These are phyloP conservation scores for Vanrija pseudolonga DNA, from an alignment of 1,284 basidiomycete species.

Conservation along the genomic window DNA sequence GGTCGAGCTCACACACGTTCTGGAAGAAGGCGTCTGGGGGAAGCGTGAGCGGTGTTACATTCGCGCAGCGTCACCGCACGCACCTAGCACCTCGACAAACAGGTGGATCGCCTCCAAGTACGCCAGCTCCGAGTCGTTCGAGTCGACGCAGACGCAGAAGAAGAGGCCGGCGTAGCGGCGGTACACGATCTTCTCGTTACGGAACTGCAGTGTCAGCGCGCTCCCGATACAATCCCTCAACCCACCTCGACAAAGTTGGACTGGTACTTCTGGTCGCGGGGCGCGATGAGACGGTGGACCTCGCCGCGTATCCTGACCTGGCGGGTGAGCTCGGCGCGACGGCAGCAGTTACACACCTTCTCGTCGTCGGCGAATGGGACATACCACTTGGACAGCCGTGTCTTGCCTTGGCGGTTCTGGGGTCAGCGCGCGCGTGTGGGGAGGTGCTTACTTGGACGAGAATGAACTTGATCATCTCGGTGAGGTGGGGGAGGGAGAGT, in stretches of 20 bases:
- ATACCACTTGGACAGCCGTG: constrained; percentile 95
- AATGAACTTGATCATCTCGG: constrained; percentile 82
- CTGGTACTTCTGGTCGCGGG: constrained; percentile 98
- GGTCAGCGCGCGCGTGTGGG: neutral
- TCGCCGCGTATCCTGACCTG: constrained; percentile 89
- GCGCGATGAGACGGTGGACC: constrained; percentile 90
- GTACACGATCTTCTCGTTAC: constrained; percentile 92
- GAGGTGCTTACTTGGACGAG: constrained; percentile 69
- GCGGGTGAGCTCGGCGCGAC: constrained; percentile 4
- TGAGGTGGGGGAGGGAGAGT: neutral
- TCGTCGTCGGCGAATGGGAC: constrained; percentile 93
- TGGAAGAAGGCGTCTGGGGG: constrained; percentile 93
- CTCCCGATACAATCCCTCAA: neutral
- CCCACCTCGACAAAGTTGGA: constrained; percentile 97
- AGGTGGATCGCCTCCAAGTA: constrained; percentile 97
- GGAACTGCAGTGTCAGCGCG: constrained; percentile 62
- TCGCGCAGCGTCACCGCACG: constrained; percentile 36
- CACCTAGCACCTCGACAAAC: constrained; percentile 96
- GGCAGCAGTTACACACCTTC: constrained; percentile 60
- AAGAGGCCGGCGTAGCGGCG: constrained; percentile 94
- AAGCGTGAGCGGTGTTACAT: constrained; percentile 2
- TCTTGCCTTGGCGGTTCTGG: constrained; percentile 96
- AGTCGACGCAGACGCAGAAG: constrained; percentile 96
- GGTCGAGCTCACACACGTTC: constrained; percentile 92
- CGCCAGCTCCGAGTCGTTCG: constrained; percentile 95